phyloP scores from a whole-genome alignment of 768 basidiomycete genomes.

The Mycena albidolilacea region DNA sequence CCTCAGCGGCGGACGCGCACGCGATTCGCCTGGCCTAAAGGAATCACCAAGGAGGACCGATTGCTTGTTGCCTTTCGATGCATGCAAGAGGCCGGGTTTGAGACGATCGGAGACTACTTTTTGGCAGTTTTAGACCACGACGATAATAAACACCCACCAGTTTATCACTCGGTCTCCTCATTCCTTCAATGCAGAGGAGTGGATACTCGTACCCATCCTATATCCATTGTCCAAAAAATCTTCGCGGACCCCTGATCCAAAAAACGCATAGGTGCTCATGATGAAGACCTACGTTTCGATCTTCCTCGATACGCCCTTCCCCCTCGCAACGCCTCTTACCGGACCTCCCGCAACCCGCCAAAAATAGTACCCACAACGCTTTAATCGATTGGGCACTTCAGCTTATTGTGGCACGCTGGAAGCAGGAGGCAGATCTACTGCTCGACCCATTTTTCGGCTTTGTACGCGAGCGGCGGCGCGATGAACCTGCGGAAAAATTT shows the following conservation, averaged over 20 bases:
- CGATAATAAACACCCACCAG: conserved; percentile 3
- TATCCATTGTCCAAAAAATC: conserved; percentile 16
- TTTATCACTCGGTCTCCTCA: conserved; percentile 14
- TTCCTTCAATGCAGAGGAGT: conserved; percentile 13
- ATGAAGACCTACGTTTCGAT: conserved; percentile 1
- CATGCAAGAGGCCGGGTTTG: conserved; percentile 23
- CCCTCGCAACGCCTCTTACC: conserved; percentile 23
- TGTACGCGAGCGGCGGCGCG: not conserved
- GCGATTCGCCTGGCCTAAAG: conserved; percentile 9
- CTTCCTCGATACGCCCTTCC: conserved; percentile 27
- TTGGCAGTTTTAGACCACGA: not conserved
- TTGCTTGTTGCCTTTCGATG: conserved; percentile 18
- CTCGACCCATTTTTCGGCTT: conserved; percentile 15
- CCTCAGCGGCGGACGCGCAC: not conserved
- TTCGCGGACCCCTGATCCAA: conserved; percentile 11
- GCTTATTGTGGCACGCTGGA: not conserved
- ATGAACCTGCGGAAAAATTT: conserved; percentile 9
- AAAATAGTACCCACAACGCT: conserved; percentile 18
- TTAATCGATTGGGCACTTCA: conserved; percentile 25
- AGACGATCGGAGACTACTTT: conserved; percentile 19
- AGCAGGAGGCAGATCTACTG: not conserved
- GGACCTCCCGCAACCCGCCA: not conserved
- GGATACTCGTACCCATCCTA: not conserved
- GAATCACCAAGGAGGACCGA: conserved; percentile 5
- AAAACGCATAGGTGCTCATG: not conserved